Base-by-base conservation (phyloP, 176 grass and related monocot species). In the Hsuehochloa calcarea region DNA sequence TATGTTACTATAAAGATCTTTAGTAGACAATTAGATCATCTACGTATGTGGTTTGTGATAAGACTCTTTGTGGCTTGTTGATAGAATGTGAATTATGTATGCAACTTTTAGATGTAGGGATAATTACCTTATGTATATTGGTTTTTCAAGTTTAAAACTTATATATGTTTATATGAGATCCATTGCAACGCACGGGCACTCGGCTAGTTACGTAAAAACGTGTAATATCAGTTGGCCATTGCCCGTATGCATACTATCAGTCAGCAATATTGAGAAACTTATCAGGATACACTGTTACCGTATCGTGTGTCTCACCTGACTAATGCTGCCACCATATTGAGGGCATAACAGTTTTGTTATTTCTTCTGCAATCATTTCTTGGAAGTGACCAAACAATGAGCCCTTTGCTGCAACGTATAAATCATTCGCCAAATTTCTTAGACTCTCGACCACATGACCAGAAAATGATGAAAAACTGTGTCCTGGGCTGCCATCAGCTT, bases 251-350 rank as follows among this genome's bases (percentile, higher is more conserved):
- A 75, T 43, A 41, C 14, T 40, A 77, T 13, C 37, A 77, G 74
- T 26, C 23, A 74, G 7, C 17, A 50, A 25, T 60, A 7, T 3
- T 25, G 58, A 22, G 58, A 60, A 60, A 60, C 58, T 25, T 25
- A 60, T 60, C n/a, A 60, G 58, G 8, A 60, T 60, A 74, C 16
- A 16, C 2, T 74, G 14, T 31, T 74, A 54, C 8, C 1, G 45
- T 74, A 25, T 77, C 51, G 52, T 59, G 50, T 75, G 29, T 75
- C 72, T 74, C 16, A 76, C 73, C 73, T 76, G 50, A 76, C 20
- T 39, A 76, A 76, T 58, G 52, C 11, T 40, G 37, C 73, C 10
- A 22, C 38, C 73, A 76, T 38, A 39, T 34, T 58, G 49, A 76
- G 31, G 9, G 17, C 50, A 76, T 39, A 58, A 22, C 19, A 76